Evolutionary conservation across 345 rosid species (phyloP).

Genomic region (Acer yangbiense): DNA sequence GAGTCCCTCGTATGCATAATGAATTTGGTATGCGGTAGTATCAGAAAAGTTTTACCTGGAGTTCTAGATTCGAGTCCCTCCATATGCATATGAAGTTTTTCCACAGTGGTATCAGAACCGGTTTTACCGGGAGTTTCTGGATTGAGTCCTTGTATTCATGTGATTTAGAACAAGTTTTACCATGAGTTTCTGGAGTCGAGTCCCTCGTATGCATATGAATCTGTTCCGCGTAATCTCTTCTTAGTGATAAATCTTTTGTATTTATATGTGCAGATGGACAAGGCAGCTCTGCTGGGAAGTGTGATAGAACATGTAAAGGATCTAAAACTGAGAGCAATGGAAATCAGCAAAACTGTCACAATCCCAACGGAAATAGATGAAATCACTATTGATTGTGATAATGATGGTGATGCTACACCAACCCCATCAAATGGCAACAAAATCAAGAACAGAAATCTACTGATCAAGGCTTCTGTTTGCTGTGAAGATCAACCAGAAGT

Average conservation of each 20-base stretch:
- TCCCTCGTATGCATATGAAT: too few species aligned
- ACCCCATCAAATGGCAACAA: slow-evolving; percentile 8
- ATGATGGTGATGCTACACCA: background rate
- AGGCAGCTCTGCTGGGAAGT: slow-evolving; percentile 80
- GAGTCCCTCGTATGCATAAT: background rate
- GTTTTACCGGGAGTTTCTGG: too few species aligned
- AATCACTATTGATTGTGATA: slow-evolving; percentile 50
- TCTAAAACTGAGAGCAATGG: slow-evolving; percentile 62
- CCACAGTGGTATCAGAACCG: too few species aligned
- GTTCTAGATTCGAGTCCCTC: too few species aligned
- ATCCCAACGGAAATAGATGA: slow-evolving; percentile 77
- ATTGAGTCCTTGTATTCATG: too few species aligned
- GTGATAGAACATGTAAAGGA: slow-evolving; percentile 76
- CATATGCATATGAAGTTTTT: too few species aligned
- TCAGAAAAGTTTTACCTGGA: too few species aligned
- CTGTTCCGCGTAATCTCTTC: too few species aligned
- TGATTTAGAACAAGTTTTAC: too few species aligned
- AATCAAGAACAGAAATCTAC: slow-evolving; percentile 11
- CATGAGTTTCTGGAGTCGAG: too few species aligned
- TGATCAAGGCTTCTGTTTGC: slow-evolving; percentile 69
- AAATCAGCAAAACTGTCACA: slow-evolving; percentile 44
- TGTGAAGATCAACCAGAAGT: slow-evolving; percentile 88
- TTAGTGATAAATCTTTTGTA: background rate
- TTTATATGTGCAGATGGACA: slow-evolving; percentile 66
- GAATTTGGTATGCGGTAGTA: too few species aligned